Evolutionary conservation across 345 rosid species (phyloP), one percentile per base, ranked within the genome.

Genomic region (Syzygium aromaticum): DNA sequence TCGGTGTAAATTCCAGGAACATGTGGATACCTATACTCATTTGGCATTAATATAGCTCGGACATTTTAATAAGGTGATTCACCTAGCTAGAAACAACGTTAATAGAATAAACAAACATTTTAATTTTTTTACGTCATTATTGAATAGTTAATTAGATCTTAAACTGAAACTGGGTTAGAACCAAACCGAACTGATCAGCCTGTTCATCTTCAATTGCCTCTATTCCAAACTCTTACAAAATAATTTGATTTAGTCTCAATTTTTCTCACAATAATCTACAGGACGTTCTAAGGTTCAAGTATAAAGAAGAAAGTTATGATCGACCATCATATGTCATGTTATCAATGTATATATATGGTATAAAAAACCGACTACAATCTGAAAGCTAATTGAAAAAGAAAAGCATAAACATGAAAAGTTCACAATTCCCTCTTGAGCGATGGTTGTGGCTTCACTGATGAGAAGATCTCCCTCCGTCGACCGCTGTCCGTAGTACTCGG

Each of bases 1-100:
- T 86, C 54, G 22, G 87, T 89, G 87, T 84, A 87, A 53, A 89
- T 56, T 19, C 89, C 91, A 9, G 91, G 89, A 15, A 78, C 56
- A 12, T 84, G 51, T 5, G 87, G 84, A 63, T 82, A 64, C 64
- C 91, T 89, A 77, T 22, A 53, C 46, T 43, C 46, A 43, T 43
- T 43, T 43, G 46, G 46, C 46, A 43, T 43, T 43, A 43, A 43
- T 43, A 43, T 6, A 43, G 46, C 46, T 43, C 46, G 46, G 46
- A 43, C 46, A 43, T 43, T 17, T 54, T 21, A 19, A 54, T 54
- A 5, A n/a, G 46, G 46, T 6, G 46, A 43, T 43, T 43, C 46
- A 43, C 46, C 46, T 43, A 43, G 46, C 46, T 43, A 43, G 46
- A 43, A 43, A 43, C 46, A 43, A 43, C 46, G 46, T 43, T 43